Percentiles rank a stretch among this genome's conserved stretches.
Conservation (phyloP, 495 filamentous ascomycete species). For the Neurospora sp. region DNA sequence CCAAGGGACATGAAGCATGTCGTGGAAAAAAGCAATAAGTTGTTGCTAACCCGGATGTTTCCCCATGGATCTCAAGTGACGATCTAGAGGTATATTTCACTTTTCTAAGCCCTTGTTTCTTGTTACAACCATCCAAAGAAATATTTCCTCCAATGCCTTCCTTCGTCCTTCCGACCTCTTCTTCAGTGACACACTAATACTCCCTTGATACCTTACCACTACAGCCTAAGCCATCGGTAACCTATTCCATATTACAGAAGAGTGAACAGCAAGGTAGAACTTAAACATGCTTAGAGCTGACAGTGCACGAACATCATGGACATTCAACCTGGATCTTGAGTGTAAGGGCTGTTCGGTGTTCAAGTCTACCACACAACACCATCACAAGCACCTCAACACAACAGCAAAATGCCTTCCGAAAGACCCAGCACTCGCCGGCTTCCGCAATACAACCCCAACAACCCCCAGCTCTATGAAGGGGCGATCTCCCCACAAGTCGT, state of each 20-base stretch:
- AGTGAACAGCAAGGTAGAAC: neutral
- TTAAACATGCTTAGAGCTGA: neutral
- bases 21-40: too few species aligned
- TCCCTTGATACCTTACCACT: neutral
- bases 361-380: neutral
- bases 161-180: neutral
- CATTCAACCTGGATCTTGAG: neutral
- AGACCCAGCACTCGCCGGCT: neutral
- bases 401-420: neutral
- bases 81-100: too few species aligned
- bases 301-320: neutral
- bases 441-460: neutral
- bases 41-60: too few species aligned
- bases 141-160: neutral
- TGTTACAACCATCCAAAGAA: neutral
- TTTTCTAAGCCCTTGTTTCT: neutral
- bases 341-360: neutral
- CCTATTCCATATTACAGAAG: too few species aligned
- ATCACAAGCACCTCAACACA: neutral
- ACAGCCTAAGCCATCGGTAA: neutral
- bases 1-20: too few species aligned
- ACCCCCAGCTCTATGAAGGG: accelerated
- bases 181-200: neutral
- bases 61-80: too few species aligned
- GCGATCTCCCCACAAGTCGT: neutral